Evolutionary conservation across 148 eudicot species (phyloP).

Genomic region (Camellia granthamiana): DNA sequence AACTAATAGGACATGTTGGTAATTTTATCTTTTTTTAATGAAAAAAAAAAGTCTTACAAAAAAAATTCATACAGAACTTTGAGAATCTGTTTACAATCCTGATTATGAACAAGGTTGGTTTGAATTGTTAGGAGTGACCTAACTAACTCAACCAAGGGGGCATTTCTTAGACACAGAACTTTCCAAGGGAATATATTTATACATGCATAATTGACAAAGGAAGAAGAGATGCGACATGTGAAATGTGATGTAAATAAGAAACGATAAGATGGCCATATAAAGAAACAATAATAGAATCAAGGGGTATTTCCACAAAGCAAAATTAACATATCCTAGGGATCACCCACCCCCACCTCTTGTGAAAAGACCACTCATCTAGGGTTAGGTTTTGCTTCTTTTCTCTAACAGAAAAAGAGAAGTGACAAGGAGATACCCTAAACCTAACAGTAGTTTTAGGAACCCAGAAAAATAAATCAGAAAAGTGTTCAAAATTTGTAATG

Average conservation of each 20-base stretch:
- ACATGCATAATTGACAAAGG: not conserved
- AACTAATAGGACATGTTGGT: too few relatives aligned
- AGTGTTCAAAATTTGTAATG: too few relatives aligned
- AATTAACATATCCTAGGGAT: slow-evolving; percentile 4
- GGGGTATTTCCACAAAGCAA: slow-evolving; percentile 5
- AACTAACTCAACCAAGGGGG: too few relatives aligned
- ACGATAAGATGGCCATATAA: not conserved
- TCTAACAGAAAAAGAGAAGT: not conserved
- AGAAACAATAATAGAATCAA: slow-evolving; percentile 5
- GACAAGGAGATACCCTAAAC: not conserved
- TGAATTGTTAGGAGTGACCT: too few relatives aligned
- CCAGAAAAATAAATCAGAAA: too few relatives aligned
- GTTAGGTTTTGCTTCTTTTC: not conserved
- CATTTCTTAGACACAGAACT: too few relatives aligned
- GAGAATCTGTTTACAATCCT: too few relatives aligned
- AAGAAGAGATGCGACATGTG: slow-evolving; percentile 3
- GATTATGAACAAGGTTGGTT: too few relatives aligned
- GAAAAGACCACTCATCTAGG: not conserved
- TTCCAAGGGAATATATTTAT: not conserved
- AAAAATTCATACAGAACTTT: too few relatives aligned
- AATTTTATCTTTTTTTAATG: too few relatives aligned
- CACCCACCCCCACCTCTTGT: not conserved
- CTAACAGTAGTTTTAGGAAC: too few relatives aligned
- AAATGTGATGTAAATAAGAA: not conserved
- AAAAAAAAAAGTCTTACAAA: too few relatives aligned